Evolutionary conservation across 331 rosid species (phyloP), one percentile per base, ranked within the genome.

Genomic region (Saraca asoca): DNA sequence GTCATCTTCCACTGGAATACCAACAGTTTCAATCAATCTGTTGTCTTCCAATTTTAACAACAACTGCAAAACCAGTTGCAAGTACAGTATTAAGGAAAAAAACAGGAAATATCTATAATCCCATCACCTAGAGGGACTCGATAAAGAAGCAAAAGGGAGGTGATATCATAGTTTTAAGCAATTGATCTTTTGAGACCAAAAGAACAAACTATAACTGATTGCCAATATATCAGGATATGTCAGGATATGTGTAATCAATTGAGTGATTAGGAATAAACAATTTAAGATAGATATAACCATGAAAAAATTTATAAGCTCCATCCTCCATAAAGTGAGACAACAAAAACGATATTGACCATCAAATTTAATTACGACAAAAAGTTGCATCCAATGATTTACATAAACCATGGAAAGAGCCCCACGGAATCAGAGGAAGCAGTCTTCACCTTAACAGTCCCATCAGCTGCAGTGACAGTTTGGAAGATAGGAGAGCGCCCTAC

Each of bases 21-120:
- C 98, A 45, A 93, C 98, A 39, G 98, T 90, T 77, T 93, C 98
- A 69, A 93, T 80, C 86, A 93, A 77, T 74, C 98, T 88, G 71
- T 80, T 90, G 70, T 93, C 98, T 51, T 90, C 95, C 87, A 93
- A 86, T 80, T 88, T 90, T 20, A 93, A 50, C 83, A 93, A 75
- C 73, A 93, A 66, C 98, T 93, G 91, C 85, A 81, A 45, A 69
- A 70, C 65, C 58, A 73, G 65, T 43, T 34, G 16, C 62, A 61
- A 51, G 52, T n/a, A 38, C n/a, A 45, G 4, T 38, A 53, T 35
- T 57, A 58, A 69, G 68, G 38, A 46, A 53, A 24, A 43, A 53
- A 24, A 24, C n/a, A 41, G 17, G 61, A 68, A 64, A 51, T 35
- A 73, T 37, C 66, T 39, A 62, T 24, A 50, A 44, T 17, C 56